Conservation (phyloP, 2,329 filamentous ascomycete genomes). For the Phaeosphaeriaceae sp. region DNA sequence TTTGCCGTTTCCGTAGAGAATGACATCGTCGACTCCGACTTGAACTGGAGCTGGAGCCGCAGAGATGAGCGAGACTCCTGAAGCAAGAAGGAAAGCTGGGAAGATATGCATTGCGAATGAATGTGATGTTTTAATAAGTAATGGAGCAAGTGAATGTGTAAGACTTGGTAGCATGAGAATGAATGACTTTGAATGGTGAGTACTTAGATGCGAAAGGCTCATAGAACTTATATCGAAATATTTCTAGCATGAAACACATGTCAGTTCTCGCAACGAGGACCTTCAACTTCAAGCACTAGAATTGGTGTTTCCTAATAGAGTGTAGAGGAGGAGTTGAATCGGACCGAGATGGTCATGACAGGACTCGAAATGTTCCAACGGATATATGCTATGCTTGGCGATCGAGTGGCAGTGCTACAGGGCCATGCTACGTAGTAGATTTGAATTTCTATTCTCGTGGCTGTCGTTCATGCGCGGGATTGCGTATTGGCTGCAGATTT, state of each 20-base stretch:
- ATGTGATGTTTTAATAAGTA: background rate
- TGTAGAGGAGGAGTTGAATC: too few species aligned
- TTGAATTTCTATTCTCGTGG: background rate
- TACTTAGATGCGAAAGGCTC: constrained; percentile 1
- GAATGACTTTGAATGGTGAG: background rate
- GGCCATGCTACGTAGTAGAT: background rate
- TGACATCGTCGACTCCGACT: constrained; percentile 30
- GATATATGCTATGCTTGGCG: too few species aligned
- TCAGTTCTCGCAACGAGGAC: too few species aligned
- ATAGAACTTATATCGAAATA: too few species aligned
- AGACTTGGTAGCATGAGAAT: background rate
- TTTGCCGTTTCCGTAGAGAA: constrained; percentile 33
- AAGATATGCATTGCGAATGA: constrained; percentile 28
- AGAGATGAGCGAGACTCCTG: constrained; percentile 16
- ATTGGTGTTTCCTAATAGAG: too few species aligned
- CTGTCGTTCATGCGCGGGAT: background rate
- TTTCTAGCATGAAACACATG: too few species aligned
- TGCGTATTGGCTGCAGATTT: background rate
- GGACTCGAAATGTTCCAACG: too few species aligned
- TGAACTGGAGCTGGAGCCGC: constrained; percentile 25
- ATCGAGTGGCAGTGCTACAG: too few species aligned
- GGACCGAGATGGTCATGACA: too few species aligned
- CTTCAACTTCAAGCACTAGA: too few species aligned
- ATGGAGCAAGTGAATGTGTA: background rate
- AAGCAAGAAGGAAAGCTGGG: constrained; percentile 19